Evolutionary conservation across 441 rosid species (phyloP).

Genomic region (Aquilaria agallochum): DNA sequence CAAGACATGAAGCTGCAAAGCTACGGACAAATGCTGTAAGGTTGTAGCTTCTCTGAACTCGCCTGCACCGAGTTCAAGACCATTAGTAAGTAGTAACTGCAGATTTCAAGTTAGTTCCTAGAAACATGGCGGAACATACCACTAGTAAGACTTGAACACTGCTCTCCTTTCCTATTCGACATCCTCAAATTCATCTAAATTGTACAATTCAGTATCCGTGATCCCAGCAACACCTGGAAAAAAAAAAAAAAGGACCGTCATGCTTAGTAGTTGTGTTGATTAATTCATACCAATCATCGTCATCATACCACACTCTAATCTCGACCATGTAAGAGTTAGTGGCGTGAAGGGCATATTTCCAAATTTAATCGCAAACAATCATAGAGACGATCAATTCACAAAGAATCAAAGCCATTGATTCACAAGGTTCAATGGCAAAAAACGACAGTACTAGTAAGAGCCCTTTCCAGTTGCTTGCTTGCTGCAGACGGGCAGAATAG

Average conservation of each 20-base stretch:
- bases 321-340: too few relatives aligned
- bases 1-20: background rate
- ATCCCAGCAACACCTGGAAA: conserved; percentile 64
- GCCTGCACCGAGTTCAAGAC: conserved; percentile 30
- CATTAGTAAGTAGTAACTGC: too few relatives aligned
- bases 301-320: too few relatives aligned
- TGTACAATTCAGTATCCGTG: conserved; percentile 55
- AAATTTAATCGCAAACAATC: too few relatives aligned
- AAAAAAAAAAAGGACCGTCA: background rate
- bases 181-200: conserved; percentile 84
- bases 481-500: conserved; percentile 60
- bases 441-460: background rate
- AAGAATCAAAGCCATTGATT: too few relatives aligned
- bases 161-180: conserved; percentile 68
- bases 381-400: too few relatives aligned
- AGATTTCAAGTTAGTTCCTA: too few relatives aligned
- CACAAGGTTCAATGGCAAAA: background rate
- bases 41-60: conserved; percentile 43
- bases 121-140: conserved; percentile 26
- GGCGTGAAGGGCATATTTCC: too few relatives aligned
- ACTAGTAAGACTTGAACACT: conserved; percentile 45
- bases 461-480: conserved; percentile 61
- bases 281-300: background rate
- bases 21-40: conserved; percentile 64
- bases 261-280: conserved; percentile 1